Evolutionary conservation across 164 flowering plant genomes (phyloP).

Genomic region (Umbellularia californica): DNA sequence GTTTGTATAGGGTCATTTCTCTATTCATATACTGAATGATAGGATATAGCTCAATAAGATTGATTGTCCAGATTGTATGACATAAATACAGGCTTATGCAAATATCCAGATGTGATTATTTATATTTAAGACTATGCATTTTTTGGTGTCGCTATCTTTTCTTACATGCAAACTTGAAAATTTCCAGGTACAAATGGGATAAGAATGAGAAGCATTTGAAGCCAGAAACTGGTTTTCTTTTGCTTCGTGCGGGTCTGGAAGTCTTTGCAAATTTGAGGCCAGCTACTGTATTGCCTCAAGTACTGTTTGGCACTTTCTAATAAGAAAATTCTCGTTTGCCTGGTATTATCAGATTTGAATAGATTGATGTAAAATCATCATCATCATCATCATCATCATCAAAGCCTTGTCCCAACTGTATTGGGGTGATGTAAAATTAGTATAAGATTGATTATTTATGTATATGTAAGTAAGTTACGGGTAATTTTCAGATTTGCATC

Average conservation of each 20-base stretch:
- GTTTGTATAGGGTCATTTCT: too few relatives aligned
- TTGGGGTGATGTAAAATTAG: too few relatives aligned
- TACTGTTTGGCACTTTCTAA: constrained; percentile 14
- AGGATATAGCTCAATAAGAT: too few relatives aligned
- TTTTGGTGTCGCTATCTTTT: background rate
- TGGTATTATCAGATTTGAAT: background rate
- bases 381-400: too few relatives aligned
- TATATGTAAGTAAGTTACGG: too few relatives aligned
- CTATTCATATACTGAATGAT: too few relatives aligned
- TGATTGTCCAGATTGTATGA: too few relatives aligned
- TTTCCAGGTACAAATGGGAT: constrained; percentile 91
- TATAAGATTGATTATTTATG: too few relatives aligned
- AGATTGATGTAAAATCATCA: too few relatives aligned
- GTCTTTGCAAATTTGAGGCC: constrained; percentile 98
- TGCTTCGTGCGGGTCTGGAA: constrained; percentile 78
- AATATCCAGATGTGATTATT: too few relatives aligned
- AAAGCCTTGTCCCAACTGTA: too few relatives aligned
- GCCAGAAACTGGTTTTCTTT: constrained; percentile 99
- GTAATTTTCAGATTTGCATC: background rate
- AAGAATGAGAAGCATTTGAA: constrained; percentile 75
- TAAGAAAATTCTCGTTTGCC: background rate
- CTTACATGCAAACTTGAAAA: background rate
- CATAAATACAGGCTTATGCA: too few relatives aligned
- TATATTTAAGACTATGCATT: background rate
- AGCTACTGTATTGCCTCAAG: constrained; percentile 92